Conservation (phyloP, 352 stramenopile genomes). For the Pythium aphanidermatum region DNA sequence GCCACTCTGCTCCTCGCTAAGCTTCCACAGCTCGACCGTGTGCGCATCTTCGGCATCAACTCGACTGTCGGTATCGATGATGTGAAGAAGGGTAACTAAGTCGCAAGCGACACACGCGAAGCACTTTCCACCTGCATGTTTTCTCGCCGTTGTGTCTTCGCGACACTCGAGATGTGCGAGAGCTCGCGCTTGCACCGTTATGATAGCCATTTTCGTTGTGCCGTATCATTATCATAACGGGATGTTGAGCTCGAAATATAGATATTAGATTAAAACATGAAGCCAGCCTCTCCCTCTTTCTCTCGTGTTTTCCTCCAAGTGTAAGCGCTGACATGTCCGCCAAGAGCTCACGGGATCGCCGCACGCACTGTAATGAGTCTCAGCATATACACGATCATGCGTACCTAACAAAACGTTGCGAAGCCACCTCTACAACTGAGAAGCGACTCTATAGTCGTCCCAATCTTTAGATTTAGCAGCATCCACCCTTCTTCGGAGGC, state of each 20-base stretch:
- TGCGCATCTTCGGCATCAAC: conserved; percentile 96
- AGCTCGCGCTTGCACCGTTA: no score
- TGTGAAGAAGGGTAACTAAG: conserved; percentile 47
- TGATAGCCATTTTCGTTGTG: neutral
- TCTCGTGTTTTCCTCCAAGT: conserved; percentile 10
- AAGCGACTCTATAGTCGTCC: conserved; percentile 7
- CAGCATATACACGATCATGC: no score
- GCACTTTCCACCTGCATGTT: no score
- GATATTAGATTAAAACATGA: conserved; percentile 53
- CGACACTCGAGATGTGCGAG: no score
- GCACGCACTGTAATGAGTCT: no score
- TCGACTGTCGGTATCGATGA: conserved; percentile 94
- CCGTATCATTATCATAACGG: no score
- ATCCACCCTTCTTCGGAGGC: conserved; percentile 74
- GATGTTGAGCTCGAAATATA: conserved; percentile 27
- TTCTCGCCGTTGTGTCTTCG: no score
- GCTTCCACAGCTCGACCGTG: conserved; percentile 90
- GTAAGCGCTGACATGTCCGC: neutral
- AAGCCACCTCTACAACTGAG: no score
- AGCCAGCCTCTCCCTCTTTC: conserved; percentile 12
- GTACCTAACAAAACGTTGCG: no score
- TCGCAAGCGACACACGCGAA: neutral
- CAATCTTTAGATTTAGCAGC: conserved; percentile 44
- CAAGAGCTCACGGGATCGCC: no score
- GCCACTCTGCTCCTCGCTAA: conserved; percentile 90